These are phyloP conservation scores for Ophiosphaerella narmari DNA, from an alignment of 2,329 filamentous ascomycete species.

Conservation along the genomic window DNA sequence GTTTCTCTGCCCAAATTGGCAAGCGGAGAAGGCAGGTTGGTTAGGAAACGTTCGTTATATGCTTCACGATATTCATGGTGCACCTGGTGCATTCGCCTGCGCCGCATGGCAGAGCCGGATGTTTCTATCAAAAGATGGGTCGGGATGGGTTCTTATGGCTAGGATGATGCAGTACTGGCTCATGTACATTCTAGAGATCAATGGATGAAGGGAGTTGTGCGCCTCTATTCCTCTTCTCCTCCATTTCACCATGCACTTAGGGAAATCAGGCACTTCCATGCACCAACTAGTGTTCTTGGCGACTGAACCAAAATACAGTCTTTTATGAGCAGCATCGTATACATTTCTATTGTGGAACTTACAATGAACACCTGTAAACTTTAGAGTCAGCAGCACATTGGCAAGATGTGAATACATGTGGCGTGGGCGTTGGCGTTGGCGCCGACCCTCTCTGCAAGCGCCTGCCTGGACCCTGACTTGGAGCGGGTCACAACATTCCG, in stretches of 20 bases:
- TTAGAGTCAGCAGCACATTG: too few species aligned
- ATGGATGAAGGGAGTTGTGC: constrained; percentile 5
- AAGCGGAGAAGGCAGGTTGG: constrained; percentile 95
- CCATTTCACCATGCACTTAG: too few species aligned
- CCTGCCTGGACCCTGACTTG: constrained; percentile 19
- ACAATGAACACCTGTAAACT: too few species aligned
- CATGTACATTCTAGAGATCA: background rate
- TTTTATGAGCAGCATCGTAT: too few species aligned
- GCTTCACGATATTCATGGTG: constrained; percentile 24
- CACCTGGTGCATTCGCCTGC: constrained; percentile 8
- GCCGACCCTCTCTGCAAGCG: constrained; percentile 8
- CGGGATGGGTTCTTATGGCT: background rate
- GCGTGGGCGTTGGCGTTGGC: too few species aligned
- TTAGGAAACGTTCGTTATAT: constrained; percentile 55
- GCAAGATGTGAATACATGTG: too few species aligned
- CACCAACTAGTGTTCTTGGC: too few species aligned
- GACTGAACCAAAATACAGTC: too few species aligned
- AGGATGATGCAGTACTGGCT: background rate
- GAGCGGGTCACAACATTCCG: too few species aligned
- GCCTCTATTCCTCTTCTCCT: background rate
- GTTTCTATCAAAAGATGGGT: background rate
- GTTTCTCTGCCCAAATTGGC: constrained; percentile 99
- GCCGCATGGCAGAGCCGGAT: too few species aligned
- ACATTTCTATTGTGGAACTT: too few species aligned
- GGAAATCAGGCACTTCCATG: too few species aligned